These are phyloP conservation scores for Cutaneotrichosporon sp. DNA, from an alignment of 1,284 basidiomycete genomes.

Conservation along the genomic window DNA sequence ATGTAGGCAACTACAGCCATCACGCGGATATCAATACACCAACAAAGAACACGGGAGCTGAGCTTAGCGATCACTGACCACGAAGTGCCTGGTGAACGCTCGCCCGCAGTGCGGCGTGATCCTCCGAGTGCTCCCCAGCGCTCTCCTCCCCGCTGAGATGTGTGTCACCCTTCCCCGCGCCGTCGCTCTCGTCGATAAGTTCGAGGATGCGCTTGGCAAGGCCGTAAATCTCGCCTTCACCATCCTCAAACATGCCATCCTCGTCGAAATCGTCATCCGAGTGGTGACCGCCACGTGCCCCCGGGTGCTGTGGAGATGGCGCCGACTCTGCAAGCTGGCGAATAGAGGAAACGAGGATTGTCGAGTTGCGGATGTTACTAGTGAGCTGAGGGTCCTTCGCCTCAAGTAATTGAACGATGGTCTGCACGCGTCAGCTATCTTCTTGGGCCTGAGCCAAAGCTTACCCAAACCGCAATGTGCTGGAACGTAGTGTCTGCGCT, in stretches of 20 bases:
- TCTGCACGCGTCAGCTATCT: constrained; percentile 46
- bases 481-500: constrained; percentile 98
- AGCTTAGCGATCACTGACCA: constrained; percentile 14
- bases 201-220: constrained; percentile 79
- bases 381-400: constrained; percentile 87
- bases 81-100: constrained; percentile 44
- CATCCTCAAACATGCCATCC: constrained; percentile 59
- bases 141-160: constrained; percentile 13
- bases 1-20: neutral
- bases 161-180: constrained; percentile 6
- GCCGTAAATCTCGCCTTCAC: constrained; percentile 66
- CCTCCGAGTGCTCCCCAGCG: constrained; percentile 26
- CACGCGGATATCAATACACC: constrained; percentile 3
- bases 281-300: neutral
- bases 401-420: constrained; percentile 93
- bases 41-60: neutral
- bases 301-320: constrained; percentile 56
- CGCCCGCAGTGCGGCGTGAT: constrained; percentile 40
- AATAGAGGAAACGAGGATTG: constrained; percentile 75
- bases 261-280: constrained; percentile 66
- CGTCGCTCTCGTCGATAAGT: constrained; percentile 58
- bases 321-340: constrained; percentile 70
- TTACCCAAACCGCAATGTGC: constrained; percentile 92
- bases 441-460: constrained; percentile 7
- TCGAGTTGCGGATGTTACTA: constrained; percentile 78